Evolutionary conservation across 768 basidiomycete genomes (phyloP).

Genomic region (Tubosaeta brunneosetosa): DNA sequence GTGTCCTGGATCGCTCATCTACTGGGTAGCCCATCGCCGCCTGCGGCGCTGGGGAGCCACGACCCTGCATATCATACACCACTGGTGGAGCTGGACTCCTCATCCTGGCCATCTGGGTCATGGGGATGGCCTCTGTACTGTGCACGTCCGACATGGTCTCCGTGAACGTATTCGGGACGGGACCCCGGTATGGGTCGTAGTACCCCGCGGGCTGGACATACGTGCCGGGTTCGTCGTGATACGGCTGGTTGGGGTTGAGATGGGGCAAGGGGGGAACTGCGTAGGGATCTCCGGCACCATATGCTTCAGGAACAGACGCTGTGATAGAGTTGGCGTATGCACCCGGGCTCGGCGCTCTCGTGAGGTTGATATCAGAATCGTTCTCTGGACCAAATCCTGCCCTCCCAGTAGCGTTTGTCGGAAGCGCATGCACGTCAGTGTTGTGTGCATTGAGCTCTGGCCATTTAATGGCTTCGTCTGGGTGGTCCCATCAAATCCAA

Average conservation of each 20-base stretch:
- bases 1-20: constrained; percentile 30
- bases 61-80: constrained; percentile 35
- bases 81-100: constrained; percentile 40
- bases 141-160: constrained; percentile 32
- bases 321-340: constrained; percentile 45
- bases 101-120: constrained; percentile 57
- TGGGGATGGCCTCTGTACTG: constrained; percentile 62
- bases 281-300: constrained; percentile 57
- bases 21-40: constrained; percentile 35
- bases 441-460: constrained; percentile 76
- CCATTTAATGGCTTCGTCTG: constrained; percentile 88
- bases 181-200: constrained; percentile 80
- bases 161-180: constrained; percentile 62
- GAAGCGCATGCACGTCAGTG: constrained; percentile 55
- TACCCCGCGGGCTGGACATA: constrained; percentile 41
- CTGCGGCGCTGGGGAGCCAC: constrained; percentile 40
- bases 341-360: constrained; percentile 44
- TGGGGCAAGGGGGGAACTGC: constrained; percentile 81
- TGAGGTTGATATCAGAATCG: constrained; percentile 52
- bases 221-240: constrained; percentile 62
- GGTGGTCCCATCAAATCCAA: neutral
- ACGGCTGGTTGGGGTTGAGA: constrained; percentile 72
- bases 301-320: constrained; percentile 39
- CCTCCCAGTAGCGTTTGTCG: constrained; percentile 64
- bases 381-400: constrained; percentile 62